A percentile compares a stretch with the other conserved stretches of the same genome.
These are phyloP conservation scores for Termitomyces eurrhizus DNA, from an alignment of 768 basidiomycete genomes.

Conservation along the genomic window DNA sequence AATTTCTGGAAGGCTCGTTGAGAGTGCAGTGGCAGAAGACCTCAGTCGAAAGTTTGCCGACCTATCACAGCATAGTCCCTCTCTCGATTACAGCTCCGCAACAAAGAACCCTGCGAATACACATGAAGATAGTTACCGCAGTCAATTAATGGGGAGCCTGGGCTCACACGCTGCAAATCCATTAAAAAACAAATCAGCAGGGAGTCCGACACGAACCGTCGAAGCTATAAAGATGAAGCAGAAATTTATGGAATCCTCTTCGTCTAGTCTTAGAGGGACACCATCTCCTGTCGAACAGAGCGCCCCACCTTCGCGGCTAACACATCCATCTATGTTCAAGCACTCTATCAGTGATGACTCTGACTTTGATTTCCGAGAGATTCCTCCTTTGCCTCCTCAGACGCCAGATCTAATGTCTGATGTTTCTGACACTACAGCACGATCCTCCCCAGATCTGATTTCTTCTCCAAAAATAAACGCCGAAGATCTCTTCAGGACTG, in stretches of 20 bases:
- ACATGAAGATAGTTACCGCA: constrained; percentile 23
- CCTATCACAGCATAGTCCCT: constrained; percentile 28
- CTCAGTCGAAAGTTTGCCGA: constrained; percentile 41
- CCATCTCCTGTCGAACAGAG: neutral
- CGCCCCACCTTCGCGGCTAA: constrained; percentile 5
- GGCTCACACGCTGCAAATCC: constrained; percentile 19
- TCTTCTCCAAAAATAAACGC: constrained; percentile 40
- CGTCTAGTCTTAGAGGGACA: constrained; percentile 21
- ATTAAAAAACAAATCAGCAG: constrained; percentile 19
- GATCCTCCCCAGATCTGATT: constrained; percentile 47
- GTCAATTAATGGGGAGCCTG: constrained; percentile 16
- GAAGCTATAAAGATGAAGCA: constrained; percentile 63
- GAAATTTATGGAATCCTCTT: constrained; percentile 38
- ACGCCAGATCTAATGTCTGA: constrained; percentile 63
- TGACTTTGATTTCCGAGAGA: constrained; percentile 1
- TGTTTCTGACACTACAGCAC: constrained; percentile 53
- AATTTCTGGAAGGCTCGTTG: constrained; percentile 48
- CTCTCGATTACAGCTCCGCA: constrained; percentile 13
- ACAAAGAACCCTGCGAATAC: constrained; percentile 14
- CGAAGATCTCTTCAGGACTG: constrained; percentile 20
- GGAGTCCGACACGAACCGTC: constrained; percentile 33
- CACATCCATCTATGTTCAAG: constrained; percentile 20
- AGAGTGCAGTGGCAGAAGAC: constrained; percentile 52
- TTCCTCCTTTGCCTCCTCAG: constrained; percentile 34
- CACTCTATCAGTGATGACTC: constrained; percentile 6